Evolutionary conservation across 2,329 filamentous ascomycete species (phyloP), one percentile per base, ranked within the genome.

Genomic region (Beauveria bassiana): DNA sequence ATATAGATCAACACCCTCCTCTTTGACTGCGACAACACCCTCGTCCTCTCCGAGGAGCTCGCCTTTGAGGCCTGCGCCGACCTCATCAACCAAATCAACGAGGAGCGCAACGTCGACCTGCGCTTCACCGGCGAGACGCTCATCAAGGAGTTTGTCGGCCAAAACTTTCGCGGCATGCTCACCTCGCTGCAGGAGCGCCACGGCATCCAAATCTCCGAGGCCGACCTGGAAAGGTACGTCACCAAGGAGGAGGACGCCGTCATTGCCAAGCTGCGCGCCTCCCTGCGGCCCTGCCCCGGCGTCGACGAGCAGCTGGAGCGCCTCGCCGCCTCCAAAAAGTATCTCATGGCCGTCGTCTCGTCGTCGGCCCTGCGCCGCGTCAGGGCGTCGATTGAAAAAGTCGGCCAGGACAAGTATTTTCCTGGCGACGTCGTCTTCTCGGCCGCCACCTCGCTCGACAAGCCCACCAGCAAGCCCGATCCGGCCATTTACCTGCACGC

Each of bases 101-200:
- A 82, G 68, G 82, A 83, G 70, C 82, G 88, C 70, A 78, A 81
- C 68, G 79, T 91, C 63, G 67, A 74, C 34, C 80, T 85, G 68
- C 85, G 83, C 72, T 96, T 96, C 80, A 92, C 89, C 4, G 89
- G 89, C 70, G 84, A 87, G 53, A 81, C 86, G 63, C 86, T 96
- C 65, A 90, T 96, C 77, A 79, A 81, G 68, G 90, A 96, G 77
- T 96, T 96, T 70, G 91, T 96, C 68, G 92, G 93, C 69, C 89
- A 95, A 74, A 96, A 96, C 83, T 96, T 96, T 83, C 90, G 91
- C 68, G 90, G 91, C 76, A 96, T 96, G 90, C 87, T 96, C 77
- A 75, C 79, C 63, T 86, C 85, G 64, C 85, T 96, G 64, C 86
- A 92, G 75, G 78, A 85, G 74, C 88, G 89, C 75, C 86, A 90